These are phyloP conservation scores for Corynespora cassiicola DNA, from an alignment of 2,329 filamentous ascomycete species.

Conservation along the genomic window DNA sequence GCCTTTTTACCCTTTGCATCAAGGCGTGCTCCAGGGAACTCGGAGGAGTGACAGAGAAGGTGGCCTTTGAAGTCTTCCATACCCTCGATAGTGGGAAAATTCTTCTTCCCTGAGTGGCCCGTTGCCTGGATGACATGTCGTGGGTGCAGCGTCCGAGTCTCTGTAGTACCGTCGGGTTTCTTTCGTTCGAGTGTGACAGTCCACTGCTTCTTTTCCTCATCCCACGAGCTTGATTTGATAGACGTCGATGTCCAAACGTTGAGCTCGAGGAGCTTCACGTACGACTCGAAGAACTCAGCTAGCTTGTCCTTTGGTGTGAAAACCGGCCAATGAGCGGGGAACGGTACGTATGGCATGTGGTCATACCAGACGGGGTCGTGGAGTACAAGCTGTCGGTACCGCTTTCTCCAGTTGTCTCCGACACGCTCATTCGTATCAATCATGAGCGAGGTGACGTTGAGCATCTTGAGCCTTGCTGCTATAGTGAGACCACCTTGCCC, in stretches of 20 bases:
- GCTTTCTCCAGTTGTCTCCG: constrained; percentile 54
- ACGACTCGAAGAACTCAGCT: constrained; percentile 46
- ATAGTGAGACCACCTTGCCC: constrained; percentile 54
- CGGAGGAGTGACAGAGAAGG: constrained; percentile 37
- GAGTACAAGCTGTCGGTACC: constrained; percentile 54
- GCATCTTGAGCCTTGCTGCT: constrained; percentile 52
- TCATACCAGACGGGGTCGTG: constrained; percentile 50
- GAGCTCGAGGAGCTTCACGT: constrained; percentile 44
- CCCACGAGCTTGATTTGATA: constrained; percentile 47
- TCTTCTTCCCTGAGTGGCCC: constrained; percentile 39
- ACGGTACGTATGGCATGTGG: constrained; percentile 45
- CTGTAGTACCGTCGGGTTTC: constrained; percentile 23
- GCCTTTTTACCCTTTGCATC: constrained; percentile 49
- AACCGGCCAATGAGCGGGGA: constrained; percentile 40
- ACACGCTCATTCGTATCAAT: constrained; percentile 51
- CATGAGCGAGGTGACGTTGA: constrained; percentile 52
- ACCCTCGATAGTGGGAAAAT: constrained; percentile 35
- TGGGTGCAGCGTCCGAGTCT: constrained; percentile 34
- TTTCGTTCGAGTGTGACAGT: constrained; percentile 38
- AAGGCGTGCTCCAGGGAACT: constrained; percentile 38
- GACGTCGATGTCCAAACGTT: constrained; percentile 48
- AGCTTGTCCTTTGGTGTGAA: constrained; percentile 44
- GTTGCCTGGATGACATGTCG: constrained; percentile 38
- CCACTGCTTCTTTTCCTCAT: constrained; percentile 46
- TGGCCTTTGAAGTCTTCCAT: constrained; percentile 47